A percentile compares a stretch with the other conserved stretches of the same genome.
Evolutionary conservation across 768 basidiomycete species (phyloP).

Genomic region (Leccinum subgranulosum): DNA sequence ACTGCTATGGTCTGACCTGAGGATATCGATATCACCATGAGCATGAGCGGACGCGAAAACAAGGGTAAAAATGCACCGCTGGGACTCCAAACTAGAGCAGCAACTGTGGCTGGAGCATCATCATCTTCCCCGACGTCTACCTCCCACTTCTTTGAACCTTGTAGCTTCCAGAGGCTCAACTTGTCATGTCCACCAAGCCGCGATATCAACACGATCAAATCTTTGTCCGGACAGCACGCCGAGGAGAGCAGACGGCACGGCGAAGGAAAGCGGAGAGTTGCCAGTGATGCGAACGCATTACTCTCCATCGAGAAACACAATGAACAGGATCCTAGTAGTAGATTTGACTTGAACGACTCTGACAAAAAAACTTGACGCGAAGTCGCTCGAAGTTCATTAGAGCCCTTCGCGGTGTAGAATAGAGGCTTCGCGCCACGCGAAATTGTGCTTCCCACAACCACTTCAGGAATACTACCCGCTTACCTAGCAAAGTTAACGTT

Average conservation of each 20-base stretch:
- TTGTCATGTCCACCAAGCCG: conserved; percentile 65
- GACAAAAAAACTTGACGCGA: conserved; percentile 10
- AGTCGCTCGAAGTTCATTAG: conserved; percentile 21
- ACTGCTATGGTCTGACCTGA: conserved; percentile 71
- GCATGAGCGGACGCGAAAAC: not conserved
- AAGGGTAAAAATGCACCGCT: conserved; percentile 50
- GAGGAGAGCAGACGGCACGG: conserved; percentile 55
- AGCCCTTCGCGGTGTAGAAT: conserved; percentile 16
- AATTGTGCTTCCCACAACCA: conserved; percentile 22
- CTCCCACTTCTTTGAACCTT: conserved; percentile 81
- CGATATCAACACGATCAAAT: conserved; percentile 66
- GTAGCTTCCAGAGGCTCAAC: conserved; percentile 77
- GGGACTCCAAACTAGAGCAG: conserved; percentile 76
- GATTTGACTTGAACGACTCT: not conserved
- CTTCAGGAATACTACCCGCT: conserved; percentile 6
- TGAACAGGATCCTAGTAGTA: not conserved
- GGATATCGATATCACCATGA: conserved; percentile 4
- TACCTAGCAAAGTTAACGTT: not conserved
- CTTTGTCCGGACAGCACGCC: conserved; percentile 85
- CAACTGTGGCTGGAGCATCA: conserved; percentile 45
- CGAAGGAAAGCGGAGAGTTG: conserved; percentile 53
- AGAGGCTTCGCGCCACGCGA: conserved; percentile 27
- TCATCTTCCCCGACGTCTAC: conserved; percentile 56
- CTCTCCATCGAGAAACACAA: conserved; percentile 33
- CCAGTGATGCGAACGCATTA: conserved; percentile 53